Conservation (phyloP, 495 filamentous ascomycete species). For the Lindgomyces ingoldianus region DNA sequence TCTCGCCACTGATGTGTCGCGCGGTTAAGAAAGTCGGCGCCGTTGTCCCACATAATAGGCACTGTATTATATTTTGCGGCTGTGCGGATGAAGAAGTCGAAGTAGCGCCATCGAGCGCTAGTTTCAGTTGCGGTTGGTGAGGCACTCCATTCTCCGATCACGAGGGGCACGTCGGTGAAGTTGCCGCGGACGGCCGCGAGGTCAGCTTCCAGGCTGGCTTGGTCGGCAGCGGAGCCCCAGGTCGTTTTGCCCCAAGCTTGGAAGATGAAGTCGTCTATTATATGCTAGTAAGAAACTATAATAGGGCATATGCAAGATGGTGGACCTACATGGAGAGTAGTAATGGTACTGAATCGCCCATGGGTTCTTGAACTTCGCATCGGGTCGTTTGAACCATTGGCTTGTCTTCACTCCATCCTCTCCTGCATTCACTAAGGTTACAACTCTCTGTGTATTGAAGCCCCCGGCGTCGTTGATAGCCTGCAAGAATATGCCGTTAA, state of each 20-base stretch:
- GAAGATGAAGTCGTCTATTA: slow-evolving; percentile 54
- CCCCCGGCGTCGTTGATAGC: slow-evolving; percentile 58
- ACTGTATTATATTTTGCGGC: slow-evolving; percentile 51
- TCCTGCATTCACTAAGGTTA: slow-evolving; percentile 57
- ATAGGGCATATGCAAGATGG: not conserved
- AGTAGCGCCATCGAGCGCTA: slow-evolving; percentile 60
- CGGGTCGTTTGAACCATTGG: slow-evolving; percentile 55
- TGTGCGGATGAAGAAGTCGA: slow-evolving; percentile 55
- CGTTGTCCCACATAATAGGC: slow-evolving; percentile 62
- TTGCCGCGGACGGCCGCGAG: slow-evolving; percentile 55
- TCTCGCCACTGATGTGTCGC: slow-evolving; percentile 54
- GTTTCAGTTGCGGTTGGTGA: slow-evolving; percentile 53
- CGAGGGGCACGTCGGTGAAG: slow-evolving; percentile 56
- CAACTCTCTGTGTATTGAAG: slow-evolving; percentile 57
- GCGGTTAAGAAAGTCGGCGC: slow-evolving; percentile 53
- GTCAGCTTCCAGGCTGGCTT: slow-evolving; percentile 53
- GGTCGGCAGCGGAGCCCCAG: slow-evolving; percentile 60
- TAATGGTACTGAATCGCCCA: slow-evolving; percentile 67
- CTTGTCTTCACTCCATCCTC: slow-evolving; percentile 57
- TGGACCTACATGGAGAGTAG: slow-evolving; percentile 57
- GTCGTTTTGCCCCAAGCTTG: slow-evolving; percentile 60
- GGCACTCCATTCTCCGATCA: slow-evolving; percentile 63
- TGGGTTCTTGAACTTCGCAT: slow-evolving; percentile 54
- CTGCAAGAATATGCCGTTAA: slow-evolving; percentile 60
- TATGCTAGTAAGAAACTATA: not conserved